phyloP scores from a whole-genome alignment of 139 green algal species.

The Chlamydomonas schloesseri region DNA sequence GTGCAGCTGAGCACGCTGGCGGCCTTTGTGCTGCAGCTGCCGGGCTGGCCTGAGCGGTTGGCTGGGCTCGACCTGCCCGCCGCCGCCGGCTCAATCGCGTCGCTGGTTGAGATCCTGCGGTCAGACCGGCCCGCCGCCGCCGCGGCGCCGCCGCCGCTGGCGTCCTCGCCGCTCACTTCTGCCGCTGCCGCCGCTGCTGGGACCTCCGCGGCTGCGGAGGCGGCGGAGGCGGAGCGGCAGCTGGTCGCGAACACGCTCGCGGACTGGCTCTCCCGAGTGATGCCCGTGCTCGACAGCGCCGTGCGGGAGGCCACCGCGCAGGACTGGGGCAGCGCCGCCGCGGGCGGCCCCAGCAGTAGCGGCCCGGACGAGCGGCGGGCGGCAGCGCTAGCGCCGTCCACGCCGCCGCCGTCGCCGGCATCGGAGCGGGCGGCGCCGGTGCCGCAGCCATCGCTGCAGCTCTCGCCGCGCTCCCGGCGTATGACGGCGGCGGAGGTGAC shows the following conservation, averaged over 20 bases:
- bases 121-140: neutral
- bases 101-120: neutral
- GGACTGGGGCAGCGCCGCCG: neutral
- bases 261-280: too few relatives aligned
- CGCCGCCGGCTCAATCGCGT: neutral
- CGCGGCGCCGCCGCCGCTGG: neutral
- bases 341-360: too few relatives aligned
- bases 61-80: neutral
- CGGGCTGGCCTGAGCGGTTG: slow-evolving; percentile 3
- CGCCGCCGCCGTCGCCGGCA: neutral
- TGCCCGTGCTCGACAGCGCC: neutral
- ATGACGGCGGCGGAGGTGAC: slow-evolving; percentile 1
- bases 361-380: neutral
- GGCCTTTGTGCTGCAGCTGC: slow-evolving; percentile 5
- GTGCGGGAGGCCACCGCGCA: neutral
- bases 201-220: too few relatives aligned
- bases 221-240: too few relatives aligned
- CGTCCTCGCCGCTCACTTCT: neutral
- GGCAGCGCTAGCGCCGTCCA: neutral
- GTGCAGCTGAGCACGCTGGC: neutral
- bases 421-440: neutral
- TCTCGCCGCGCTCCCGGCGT: too few relatives aligned
- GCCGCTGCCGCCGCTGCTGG: neutral
- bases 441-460: neutral
- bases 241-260: too few relatives aligned